Evolutionary conservation across 768 basidiomycete species (phyloP).

Genomic region (Kwoniella mangroviensis): DNA sequence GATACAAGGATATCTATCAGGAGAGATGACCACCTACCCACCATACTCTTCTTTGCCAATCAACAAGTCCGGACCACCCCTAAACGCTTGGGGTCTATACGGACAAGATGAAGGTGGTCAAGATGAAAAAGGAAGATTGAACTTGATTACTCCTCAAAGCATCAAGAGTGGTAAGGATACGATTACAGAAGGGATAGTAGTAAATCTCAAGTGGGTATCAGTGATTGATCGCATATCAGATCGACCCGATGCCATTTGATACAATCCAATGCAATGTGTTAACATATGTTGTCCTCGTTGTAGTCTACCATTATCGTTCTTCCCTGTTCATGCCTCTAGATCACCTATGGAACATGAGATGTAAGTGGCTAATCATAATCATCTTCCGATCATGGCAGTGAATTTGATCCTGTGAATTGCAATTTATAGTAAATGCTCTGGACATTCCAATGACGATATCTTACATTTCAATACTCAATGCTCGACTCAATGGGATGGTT

Average conservation of each 20-base stretch:
- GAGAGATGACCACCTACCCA: not conserved
- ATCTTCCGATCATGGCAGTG: not conserved
- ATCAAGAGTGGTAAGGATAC: slow-evolving; percentile 31
- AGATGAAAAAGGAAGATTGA: slow-evolving; percentile 37
- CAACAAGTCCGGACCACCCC: slow-evolving; percentile 29
- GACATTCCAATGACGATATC: slow-evolving; percentile 23
- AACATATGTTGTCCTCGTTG: not conserved
- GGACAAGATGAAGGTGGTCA: not conserved
- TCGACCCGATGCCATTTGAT: not conserved
- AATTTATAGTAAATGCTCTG: slow-evolving; percentile 10
- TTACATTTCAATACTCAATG: slow-evolving; percentile 23
- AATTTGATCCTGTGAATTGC: not conserved
- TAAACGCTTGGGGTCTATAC: slow-evolving; percentile 41
- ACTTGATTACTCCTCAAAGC: slow-evolving; percentile 34
- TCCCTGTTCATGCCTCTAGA: slow-evolving; percentile 7
- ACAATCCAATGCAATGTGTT: not conserved
- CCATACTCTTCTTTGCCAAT: slow-evolving; percentile 16
- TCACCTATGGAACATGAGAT: slow-evolving; percentile 5
- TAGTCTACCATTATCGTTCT: slow-evolving; percentile 13
- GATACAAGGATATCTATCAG: not conserved
- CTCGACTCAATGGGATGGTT: slow-evolving; percentile 25
- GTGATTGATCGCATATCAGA: not conserved
- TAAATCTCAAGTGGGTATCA: slow-evolving; percentile 42
- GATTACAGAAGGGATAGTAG: slow-evolving; percentile 28
- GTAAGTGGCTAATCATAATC: not conserved